Evolutionary conservation across 2,329 filamentous ascomycete genomes (phyloP), one percentile per base, ranked within the genome.

Genomic region (Verticillium tricorpus): DNA sequence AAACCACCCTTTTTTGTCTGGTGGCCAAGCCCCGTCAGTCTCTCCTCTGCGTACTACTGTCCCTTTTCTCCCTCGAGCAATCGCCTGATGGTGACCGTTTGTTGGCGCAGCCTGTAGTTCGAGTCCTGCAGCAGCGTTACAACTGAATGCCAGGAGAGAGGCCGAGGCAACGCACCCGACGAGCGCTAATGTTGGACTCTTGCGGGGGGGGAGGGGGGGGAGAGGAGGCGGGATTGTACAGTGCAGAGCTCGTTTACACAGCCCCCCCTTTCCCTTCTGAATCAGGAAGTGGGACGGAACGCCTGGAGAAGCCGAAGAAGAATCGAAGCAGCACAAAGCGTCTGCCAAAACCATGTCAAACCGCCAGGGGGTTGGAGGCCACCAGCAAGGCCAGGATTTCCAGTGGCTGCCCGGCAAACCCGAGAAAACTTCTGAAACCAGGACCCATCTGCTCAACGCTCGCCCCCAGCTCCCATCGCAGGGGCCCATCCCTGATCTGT

Each of bases 361-460:
- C 37, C 60, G 60, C 50, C 35, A 57, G 50, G 45, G 28, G 55
- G 45, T 54, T 60, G 58, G 25, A 34, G 60, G 35, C 55, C 19
- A 50, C 45, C 45, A 50, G 45, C 45, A 19, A 50, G 11, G n/a
- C 3, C 45, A 50, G 45, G 45, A 25, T 50, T 4, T n/a, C 40
- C 45, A 50, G 19, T 50, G 45, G 45, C 45, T 50, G 45, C 22
- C 63, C 63, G 63, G 63, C 57, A 65, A 65, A 50, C 61, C 63
- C 63, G 63, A 65, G 54, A 37, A 56, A 62, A 58, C 58, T 65
- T 62, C 62, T 65, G 63, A 65, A 65, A 64, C 63, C 50, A 59
- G 59, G 37, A 64, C 37, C 57, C 61, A 60, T 22, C n/a, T 39
- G 60, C 57, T 60, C 60, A 60, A 62, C 59, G 60, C 58, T 63